Evolutionary conservation across 2,329 filamentous ascomycete species (phyloP).

Genomic region (Xylaria polymorpha): DNA sequence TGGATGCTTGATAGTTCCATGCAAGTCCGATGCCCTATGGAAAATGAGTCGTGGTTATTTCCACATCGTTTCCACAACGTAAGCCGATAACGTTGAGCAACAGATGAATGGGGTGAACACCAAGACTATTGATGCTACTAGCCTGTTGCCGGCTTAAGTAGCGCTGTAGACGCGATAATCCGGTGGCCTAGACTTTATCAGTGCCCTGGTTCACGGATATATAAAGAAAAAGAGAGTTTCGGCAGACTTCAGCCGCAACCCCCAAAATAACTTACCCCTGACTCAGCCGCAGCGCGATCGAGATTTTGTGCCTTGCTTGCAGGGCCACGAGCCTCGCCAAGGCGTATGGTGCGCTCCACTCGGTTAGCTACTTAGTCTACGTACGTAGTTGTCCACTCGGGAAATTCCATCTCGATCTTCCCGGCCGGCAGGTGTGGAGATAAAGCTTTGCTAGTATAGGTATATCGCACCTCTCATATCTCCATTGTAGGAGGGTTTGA

Average conservation of each 20-base stretch:
- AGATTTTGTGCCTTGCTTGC: background rate
- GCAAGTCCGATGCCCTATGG: background rate
- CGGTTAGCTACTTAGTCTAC: too few relatives aligned
- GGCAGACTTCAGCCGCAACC: slow-evolving; percentile 10
- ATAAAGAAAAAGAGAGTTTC: background rate
- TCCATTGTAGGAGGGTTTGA: background rate
- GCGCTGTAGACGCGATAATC: background rate
- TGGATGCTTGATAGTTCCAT: background rate
- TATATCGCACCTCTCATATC: background rate
- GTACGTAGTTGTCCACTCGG: background rate
- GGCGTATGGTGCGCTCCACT: too few relatives aligned
- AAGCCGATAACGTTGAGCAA: too few relatives aligned
- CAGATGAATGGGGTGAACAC: background rate
- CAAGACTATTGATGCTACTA: slow-evolving; percentile 5
- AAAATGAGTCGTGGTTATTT: background rate
- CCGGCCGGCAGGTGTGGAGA: background rate
- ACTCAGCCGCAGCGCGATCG: background rate
- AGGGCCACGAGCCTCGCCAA: background rate
- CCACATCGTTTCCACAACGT: background rate
- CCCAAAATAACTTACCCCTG: slow-evolving; percentile 9
- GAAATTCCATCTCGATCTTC: background rate
- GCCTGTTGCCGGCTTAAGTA: background rate
- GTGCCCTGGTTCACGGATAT: background rate
- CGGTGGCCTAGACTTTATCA: slow-evolving; percentile 1
- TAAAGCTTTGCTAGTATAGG: background rate